These are phyloP conservation scores for Didymella sp. DNA, from an alignment of 2,329 filamentous ascomycete genomes.

Conservation along the genomic window DNA sequence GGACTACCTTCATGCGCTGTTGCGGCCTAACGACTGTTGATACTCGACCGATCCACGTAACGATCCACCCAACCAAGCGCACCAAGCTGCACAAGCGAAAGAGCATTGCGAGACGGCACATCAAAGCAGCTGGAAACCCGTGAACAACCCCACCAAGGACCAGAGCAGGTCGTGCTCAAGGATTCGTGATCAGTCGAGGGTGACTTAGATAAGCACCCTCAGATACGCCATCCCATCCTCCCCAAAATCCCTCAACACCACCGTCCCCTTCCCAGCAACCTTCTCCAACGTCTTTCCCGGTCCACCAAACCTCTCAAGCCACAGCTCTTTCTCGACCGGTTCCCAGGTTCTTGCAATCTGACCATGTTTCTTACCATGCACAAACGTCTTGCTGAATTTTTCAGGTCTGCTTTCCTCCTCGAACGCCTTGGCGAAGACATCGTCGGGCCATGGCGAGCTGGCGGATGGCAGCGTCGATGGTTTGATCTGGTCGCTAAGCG, in stretches of 20 bases:
- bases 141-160: neutral
- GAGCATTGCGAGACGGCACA: neutral
- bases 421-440: neutral
- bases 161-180: neutral
- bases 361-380: neutral
- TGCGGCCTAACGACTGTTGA: neutral
- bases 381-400: neutral
- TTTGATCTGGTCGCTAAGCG: neutral
- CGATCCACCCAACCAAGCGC: too few relatives aligned
- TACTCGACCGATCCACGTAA: too few relatives aligned
- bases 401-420: neutral
- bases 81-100: too few relatives aligned
- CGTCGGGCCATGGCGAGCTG: neutral
- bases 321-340: neutral
- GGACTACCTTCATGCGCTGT: neutral
- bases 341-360: neutral
- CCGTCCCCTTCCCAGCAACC: neutral
- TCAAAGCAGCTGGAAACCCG: neutral
- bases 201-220: slow-evolving; percentile 5
- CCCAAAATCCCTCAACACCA: slow-evolving; percentile 5
- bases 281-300: slow-evolving; percentile 1
- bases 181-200: neutral
- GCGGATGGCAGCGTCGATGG: neutral
- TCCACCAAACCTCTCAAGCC: slow-evolving; percentile 15
- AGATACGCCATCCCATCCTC: slow-evolving; percentile 8